phyloP scores from a whole-genome alignment of 192 early-diverging fungal species.

The Allomyces javanicus region DNA sequence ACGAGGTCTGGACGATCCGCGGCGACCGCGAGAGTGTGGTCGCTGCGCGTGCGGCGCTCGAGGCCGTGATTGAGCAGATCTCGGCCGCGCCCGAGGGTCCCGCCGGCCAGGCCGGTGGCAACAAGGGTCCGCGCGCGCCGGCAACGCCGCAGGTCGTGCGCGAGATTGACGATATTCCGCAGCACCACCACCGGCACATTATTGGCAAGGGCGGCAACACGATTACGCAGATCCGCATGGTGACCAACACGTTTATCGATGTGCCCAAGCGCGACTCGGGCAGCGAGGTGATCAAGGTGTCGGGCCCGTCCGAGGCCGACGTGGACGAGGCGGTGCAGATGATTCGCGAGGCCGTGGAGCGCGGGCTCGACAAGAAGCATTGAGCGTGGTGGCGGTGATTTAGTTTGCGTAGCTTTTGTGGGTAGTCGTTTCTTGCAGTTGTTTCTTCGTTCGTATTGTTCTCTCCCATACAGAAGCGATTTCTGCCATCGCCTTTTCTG shows the following conservation, averaged over 20 bases:
- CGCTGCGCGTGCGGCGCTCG: not conserved
- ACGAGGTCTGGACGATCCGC: not conserved
- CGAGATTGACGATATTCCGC: slow-evolving; percentile 19
- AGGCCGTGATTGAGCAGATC: slow-evolving; percentile 5
- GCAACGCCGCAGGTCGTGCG: slow-evolving; percentile 9
- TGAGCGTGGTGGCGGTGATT: too few relatives aligned
- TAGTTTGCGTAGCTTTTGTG: too few relatives aligned
- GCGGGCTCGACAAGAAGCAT: not conserved
- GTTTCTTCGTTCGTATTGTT: too few relatives aligned
- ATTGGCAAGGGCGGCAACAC: slow-evolving; percentile 56
- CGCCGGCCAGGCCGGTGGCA: slow-evolving; percentile 9
- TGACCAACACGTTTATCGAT: slow-evolving; percentile 39
- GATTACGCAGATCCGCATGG: slow-evolving; percentile 45
- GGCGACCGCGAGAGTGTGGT: slow-evolving; percentile 1
- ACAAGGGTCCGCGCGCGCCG: slow-evolving; percentile 6
- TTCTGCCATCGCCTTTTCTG: too few relatives aligned
- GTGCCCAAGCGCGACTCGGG: slow-evolving; percentile 20
- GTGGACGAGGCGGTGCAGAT: not conserved
- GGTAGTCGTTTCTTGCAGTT: too few relatives aligned
- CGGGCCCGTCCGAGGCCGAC: not conserved
- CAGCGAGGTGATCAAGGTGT: not conserved
- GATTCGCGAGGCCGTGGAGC: not conserved
- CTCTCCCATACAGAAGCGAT: too few relatives aligned
- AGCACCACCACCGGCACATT: slow-evolving; percentile 37
- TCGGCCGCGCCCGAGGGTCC: slow-evolving; percentile 8